Percentiles rank a stretch among this genome's conserved stretches.
phyloP scores from a whole-genome alignment of 1,284 basidiomycete species.

The Boletus mariae region DNA sequence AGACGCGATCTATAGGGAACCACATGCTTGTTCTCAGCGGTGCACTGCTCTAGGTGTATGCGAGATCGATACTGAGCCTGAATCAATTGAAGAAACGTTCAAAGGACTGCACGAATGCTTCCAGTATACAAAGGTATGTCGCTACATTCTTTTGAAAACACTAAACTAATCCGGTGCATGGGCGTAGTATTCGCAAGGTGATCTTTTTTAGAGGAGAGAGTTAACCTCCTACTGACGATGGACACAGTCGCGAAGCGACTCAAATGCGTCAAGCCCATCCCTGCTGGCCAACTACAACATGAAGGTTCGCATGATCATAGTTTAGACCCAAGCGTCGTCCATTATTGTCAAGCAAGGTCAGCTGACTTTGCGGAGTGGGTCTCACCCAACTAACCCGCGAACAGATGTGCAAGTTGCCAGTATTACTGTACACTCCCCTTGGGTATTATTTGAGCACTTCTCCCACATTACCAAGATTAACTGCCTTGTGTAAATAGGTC shows the following conservation, averaged over 20 bases:
- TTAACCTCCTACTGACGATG: background rate
- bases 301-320: conserved; percentile 47
- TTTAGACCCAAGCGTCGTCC: conserved; percentile 37
- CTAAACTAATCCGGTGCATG: background rate
- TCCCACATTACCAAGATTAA: background rate
- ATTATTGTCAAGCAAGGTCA: conserved; percentile 49
- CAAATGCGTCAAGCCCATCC: conserved; percentile 44
- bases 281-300: conserved; percentile 40
- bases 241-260: conserved; percentile 46
- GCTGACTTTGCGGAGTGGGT: conserved; percentile 4
- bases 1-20: conserved; percentile 22
- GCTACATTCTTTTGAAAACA: background rate
- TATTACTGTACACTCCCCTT: conserved; percentile 55
- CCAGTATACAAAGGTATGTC: conserved; percentile 43
- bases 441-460: conserved; percentile 33
- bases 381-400: conserved; percentile 1
- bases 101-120: conserved; percentile 42
- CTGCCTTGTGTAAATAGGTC: conserved; percentile 37
- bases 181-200: conserved; percentile 26
- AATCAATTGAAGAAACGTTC: conserved; percentile 55
- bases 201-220: background rate
- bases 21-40: conserved; percentile 44
- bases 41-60: conserved; percentile 49
- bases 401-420: conserved; percentile 49
- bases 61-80: conserved; percentile 50